Conservation (phyloP, 73 alveolate species). For the Breviolum minutum region DNA sequence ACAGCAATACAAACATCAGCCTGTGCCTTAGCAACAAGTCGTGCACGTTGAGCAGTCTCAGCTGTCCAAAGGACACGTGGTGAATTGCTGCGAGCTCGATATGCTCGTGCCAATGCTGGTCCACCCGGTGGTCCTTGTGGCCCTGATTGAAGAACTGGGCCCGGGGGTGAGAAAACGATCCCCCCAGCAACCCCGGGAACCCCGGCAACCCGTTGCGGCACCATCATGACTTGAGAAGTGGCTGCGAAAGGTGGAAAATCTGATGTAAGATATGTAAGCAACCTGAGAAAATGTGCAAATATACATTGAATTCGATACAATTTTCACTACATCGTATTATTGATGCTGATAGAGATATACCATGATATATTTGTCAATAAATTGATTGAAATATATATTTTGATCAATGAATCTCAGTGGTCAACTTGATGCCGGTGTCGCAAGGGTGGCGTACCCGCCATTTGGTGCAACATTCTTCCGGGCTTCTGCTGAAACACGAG, state of each 20-base stretch:
- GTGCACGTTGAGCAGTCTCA: slow-evolving; percentile 61
- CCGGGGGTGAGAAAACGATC: slow-evolving; percentile 59
- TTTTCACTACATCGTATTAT: not conserved
- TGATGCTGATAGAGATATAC: no score
- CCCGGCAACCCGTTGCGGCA: slow-evolving; percentile 34
- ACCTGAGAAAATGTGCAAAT: not conserved
- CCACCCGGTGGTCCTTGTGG: not conserved
- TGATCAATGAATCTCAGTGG: not conserved
- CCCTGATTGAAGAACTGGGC: slow-evolving; percentile 46
- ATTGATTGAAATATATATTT: no score
- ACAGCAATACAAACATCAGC: slow-evolving; percentile 89
- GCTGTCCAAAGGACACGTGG: slow-evolving; percentile 58
- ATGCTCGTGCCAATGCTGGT: not conserved
- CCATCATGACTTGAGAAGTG: slow-evolving; percentile 41
- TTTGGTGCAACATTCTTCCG: slow-evolving; percentile 23
- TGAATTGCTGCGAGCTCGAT: slow-evolving; percentile 56
- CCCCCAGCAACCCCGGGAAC: slow-evolving; percentile 26
- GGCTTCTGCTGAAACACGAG: slow-evolving; percentile 47
- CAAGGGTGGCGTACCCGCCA: slow-evolving; percentile 15
- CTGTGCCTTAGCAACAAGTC: slow-evolving; percentile 82
- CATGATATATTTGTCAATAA: no score
- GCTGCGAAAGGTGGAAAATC: slow-evolving; percentile 20
- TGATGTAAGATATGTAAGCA: not conserved
- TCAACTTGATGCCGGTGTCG: not conserved
- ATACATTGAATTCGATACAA: not conserved